Evolutionary conservation across 148 eudicot genomes (phyloP).

Genomic region (Mesembryanthemum crystallinum): DNA sequence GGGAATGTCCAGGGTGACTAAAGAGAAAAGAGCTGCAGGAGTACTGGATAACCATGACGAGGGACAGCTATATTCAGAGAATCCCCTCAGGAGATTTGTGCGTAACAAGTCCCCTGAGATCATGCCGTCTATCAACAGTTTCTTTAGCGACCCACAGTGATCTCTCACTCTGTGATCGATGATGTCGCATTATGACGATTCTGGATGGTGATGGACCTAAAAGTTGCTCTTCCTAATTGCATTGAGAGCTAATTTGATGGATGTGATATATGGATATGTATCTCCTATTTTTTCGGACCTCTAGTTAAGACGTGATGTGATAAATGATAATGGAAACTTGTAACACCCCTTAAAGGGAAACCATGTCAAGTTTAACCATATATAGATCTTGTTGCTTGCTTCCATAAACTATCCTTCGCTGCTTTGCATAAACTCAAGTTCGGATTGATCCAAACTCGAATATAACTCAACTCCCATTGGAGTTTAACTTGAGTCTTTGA

Average conservation of each 20-base stretch:
- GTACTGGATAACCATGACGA: slow-evolving; percentile 61
- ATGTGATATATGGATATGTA: background rate
- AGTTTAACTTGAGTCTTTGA: no score
- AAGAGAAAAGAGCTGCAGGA: slow-evolving; percentile 80
- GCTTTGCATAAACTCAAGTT: no score
- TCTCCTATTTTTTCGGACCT: background rate
- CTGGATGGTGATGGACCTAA: background rate
- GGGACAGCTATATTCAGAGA: slow-evolving; percentile 66
- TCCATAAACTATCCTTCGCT: no score
- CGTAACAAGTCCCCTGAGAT: slow-evolving; percentile 65
- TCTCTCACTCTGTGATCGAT: no score
- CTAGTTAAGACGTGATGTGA: background rate
- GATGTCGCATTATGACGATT: background rate
- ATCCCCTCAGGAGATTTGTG: slow-evolving; percentile 60
- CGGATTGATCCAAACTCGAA: no score
- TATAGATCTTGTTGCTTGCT: background rate
- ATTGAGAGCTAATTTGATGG: background rate
- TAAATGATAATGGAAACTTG: slow-evolving; percentile 13
- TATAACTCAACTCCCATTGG: no score
- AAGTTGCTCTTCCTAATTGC: background rate
- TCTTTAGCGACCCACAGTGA: slow-evolving; percentile 67
- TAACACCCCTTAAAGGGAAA: slow-evolving; percentile 8
- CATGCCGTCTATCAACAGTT: slow-evolving; percentile 69
- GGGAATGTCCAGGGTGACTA: slow-evolving; percentile 51
- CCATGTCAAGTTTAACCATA: background rate